phyloP scores from a whole-genome alignment of 2,329 filamentous ascomycete genomes.

The Beauveria medogensis region DNA sequence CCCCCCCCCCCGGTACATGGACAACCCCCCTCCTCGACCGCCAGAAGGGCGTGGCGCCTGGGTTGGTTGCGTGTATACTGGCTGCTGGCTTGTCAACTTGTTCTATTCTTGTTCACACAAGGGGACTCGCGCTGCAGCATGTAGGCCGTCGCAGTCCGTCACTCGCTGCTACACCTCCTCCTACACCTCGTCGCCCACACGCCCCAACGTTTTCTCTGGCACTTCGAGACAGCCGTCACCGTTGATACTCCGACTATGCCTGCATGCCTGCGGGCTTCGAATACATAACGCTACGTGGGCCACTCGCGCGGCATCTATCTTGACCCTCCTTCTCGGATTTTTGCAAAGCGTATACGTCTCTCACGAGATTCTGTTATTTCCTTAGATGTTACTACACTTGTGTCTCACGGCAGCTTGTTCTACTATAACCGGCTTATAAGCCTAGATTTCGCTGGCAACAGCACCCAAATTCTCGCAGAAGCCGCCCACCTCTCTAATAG shows the following conservation, averaged over 20 bases:
- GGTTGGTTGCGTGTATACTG: neutral
- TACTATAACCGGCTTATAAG: constrained; percentile 12
- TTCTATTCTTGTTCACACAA: constrained; percentile 8
- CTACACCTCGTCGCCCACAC: neutral
- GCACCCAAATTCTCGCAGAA: constrained; percentile 16
- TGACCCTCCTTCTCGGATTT: constrained; percentile 10
- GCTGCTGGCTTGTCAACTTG: neutral
- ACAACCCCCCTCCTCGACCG: neutral
- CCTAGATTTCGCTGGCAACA: constrained; percentile 30
- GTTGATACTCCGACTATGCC: neutral
- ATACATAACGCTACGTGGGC: constrained; percentile 11
- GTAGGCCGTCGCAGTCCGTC: neutral
- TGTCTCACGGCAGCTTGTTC: constrained; percentile 16
- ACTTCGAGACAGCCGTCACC: constrained; percentile 1
- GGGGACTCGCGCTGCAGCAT: neutral
- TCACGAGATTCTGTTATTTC: constrained; percentile 14
- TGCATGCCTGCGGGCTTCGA: neutral
- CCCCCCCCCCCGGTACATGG: neutral
- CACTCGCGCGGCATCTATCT: neutral
- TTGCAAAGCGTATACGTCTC: constrained; percentile 10
- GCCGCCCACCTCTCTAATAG: neutral
- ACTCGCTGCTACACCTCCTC: neutral
- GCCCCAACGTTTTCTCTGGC: constrained; percentile 3
- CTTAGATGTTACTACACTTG: constrained; percentile 1
- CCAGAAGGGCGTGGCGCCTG: neutral